phyloP scores from a whole-genome alignment of 768 basidiomycete species.

The Suillus spraguei region DNA sequence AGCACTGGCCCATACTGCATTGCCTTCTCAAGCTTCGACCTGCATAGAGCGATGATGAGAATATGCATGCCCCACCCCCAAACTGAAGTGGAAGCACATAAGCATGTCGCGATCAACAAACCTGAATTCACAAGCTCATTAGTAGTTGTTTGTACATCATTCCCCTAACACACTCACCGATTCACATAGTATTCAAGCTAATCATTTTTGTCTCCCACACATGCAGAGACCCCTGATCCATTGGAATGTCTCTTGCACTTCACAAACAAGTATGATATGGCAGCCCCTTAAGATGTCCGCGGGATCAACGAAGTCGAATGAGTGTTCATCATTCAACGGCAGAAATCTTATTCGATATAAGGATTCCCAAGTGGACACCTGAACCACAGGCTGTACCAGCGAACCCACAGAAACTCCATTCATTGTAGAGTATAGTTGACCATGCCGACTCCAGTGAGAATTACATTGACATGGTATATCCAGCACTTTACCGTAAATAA shows the following conservation, averaged over 20 bases:
- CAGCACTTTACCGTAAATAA: conserved; percentile 3
- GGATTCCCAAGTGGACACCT: neutral
- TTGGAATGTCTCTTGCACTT: neutral
- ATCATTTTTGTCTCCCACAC: neutral
- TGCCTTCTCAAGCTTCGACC: neutral
- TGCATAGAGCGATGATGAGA: neutral
- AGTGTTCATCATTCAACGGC: neutral
- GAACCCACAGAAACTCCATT: conserved; percentile 8
- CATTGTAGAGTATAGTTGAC: neutral
- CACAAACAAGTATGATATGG: neutral
- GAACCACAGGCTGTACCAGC: neutral
- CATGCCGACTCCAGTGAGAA: neutral
- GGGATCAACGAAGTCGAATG: conserved; percentile 10
- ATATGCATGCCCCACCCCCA: conserved; percentile 7
- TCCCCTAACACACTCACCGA: neutral
- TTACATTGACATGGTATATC: conserved; percentile 7
- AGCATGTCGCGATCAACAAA: conserved; percentile 7
- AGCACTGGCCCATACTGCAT: neutral
- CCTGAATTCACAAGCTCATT: neutral
- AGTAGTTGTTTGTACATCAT: neutral
- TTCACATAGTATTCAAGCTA: neutral
- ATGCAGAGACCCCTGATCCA: neutral
- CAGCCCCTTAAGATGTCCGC: neutral
- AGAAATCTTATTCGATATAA: neutral
- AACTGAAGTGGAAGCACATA: conserved; percentile 3